Percentiles rank a stretch among this genome's conserved stretches.
Conservation (phyloP, 2,329 filamentous ascomycete genomes). For the Botrytis deweyae region DNA sequence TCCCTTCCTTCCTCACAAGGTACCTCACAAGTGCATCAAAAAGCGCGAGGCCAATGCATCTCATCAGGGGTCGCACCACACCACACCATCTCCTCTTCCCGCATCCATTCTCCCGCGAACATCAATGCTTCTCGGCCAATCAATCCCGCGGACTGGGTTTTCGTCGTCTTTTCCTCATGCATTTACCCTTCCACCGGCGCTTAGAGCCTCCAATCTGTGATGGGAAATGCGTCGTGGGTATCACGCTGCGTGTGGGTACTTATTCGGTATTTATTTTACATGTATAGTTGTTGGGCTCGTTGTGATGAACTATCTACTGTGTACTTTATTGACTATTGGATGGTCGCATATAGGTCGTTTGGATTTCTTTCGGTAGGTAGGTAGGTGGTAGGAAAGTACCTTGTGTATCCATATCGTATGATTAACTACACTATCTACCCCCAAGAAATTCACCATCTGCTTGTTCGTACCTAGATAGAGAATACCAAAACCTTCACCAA, state of each 20-base stretch:
- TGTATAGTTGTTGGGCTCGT: background rate
- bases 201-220: slow-evolving; percentile 5
- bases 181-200: background rate
- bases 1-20: background rate
- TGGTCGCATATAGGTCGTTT: background rate
- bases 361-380: background rate
- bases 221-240: background rate
- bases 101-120: background rate
- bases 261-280: background rate
- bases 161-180: background rate
- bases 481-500: too few relatives aligned
- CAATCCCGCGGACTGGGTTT: background rate
- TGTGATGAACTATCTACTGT: background rate
- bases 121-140: background rate
- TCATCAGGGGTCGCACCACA: slow-evolving; percentile 1
- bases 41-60: slow-evolving; percentile 8
- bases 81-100: background rate
- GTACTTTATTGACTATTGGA: background rate
- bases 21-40: background rate
- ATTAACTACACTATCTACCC: background rate
- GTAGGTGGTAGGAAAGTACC: background rate
- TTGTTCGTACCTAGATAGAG: too few relatives aligned
- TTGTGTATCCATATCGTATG: background rate
- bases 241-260: background rate
- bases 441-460: background rate